phyloP scores from a whole-genome alignment of 108 stramenopile species.

The Nannochloropsis gaditana region DNA sequence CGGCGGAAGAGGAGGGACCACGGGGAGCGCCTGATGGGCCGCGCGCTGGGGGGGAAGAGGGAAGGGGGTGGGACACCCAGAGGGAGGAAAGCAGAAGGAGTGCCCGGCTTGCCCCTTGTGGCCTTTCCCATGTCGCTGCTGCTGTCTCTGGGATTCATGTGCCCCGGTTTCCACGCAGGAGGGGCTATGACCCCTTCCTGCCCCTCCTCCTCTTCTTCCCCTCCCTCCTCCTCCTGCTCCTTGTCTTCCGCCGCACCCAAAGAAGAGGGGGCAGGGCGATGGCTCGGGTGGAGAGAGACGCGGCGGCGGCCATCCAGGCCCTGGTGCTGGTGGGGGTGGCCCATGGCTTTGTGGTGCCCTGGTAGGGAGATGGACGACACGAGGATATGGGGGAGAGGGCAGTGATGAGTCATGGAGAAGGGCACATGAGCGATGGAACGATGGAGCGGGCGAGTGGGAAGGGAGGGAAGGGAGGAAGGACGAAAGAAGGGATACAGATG shows the following conservation, averaged over 20 bases:
- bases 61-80: neutral
- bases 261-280: neutral
- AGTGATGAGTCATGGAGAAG: neutral
- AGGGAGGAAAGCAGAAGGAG: neutral
- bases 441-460: neutral
- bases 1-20: constrained; percentile 2
- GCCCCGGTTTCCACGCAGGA: neutral
- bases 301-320: neutral
- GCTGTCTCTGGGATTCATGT: neutral
- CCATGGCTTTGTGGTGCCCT: neutral
- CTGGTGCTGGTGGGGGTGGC: neutral
- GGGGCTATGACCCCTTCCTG: neutral
- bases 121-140: neutral
- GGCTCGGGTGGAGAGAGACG: neutral
- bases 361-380: neutral
- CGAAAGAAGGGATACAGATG: neutral
- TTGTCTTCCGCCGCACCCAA: neutral
- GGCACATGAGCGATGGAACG: neutral
- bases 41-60: neutral
- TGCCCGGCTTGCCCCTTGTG: neutral
- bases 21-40: neutral
- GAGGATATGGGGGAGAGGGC: too few relatives aligned
- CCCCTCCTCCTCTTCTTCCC: neutral
- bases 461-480: neutral
- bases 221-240: neutral